Percentiles rank a stretch among this genome's conserved stretches.
phyloP scores from a whole-genome alignment of 306 rosid genomes.

The Dalbergia cultrata region DNA sequence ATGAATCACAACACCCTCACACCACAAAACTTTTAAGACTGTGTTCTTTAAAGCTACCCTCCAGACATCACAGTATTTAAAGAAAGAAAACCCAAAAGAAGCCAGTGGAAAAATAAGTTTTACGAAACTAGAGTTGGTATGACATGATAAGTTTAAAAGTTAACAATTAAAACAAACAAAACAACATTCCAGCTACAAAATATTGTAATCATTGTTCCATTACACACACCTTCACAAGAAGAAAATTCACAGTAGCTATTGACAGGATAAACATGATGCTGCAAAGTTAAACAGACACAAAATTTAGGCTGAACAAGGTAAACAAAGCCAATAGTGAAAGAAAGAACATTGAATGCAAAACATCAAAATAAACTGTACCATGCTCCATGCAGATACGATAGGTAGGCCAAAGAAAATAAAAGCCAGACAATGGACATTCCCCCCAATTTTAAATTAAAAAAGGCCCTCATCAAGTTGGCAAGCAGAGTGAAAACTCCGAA shows the following conservation, averaged over 20 bases:
- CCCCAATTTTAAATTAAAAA: constrained; percentile 61
- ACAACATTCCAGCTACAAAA: constrained; percentile 26
- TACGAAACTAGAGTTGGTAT: background rate
- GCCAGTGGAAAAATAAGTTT: background rate
- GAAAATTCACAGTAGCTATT: constrained; percentile 77
- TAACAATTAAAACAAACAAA: constrained; percentile 31
- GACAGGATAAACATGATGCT: constrained; percentile 77
- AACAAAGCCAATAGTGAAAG: constrained; percentile 36
- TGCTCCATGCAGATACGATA: constrained; percentile 89
- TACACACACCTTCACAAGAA: constrained; percentile 83
- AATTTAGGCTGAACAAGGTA: constrained; percentile 28
- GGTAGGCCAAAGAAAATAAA: constrained; percentile 75
- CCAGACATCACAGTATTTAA: background rate
- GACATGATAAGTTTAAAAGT: constrained; percentile 15
- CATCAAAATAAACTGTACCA: constrained; percentile 62
- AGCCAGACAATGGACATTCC: constrained; percentile 93
- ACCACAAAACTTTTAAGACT: background rate
- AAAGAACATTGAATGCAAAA: constrained; percentile 11
- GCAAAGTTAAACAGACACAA: constrained; percentile 48
- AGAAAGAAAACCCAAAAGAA: constrained; percentile 11
- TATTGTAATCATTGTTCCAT: constrained; percentile 22
- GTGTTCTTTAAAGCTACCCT: constrained; percentile 3
- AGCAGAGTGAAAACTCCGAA: constrained; percentile 67
- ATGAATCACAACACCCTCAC: background rate
- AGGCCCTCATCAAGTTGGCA: constrained; percentile 60